Conservation (phyloP, 306 rosid genomes). For the Lathyrus aphaca region DNA sequence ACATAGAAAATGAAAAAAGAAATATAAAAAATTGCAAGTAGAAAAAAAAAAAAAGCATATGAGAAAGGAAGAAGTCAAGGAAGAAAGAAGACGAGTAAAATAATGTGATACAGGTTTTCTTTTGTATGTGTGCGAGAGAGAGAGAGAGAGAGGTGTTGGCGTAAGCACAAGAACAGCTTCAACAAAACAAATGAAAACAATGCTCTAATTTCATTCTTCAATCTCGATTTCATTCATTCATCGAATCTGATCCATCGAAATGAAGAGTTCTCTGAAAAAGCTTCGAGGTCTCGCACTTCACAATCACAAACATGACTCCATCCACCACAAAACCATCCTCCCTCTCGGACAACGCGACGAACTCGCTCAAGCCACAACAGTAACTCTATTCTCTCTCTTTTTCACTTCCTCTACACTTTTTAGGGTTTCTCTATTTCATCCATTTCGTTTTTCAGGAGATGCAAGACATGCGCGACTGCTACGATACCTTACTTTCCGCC, state of each 20-base stretch:
- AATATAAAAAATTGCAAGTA: too few species aligned
- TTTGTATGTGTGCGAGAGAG: too few species aligned
- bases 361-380: constrained; percentile 93
- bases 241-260: neutral
- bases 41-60: too few species aligned
- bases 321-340: constrained; percentile 40
- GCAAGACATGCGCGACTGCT: constrained; percentile 92
- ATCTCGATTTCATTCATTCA: too few species aligned
- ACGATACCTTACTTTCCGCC: constrained; percentile 87
- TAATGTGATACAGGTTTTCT: too few species aligned
- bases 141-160: too few species aligned
- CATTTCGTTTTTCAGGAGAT: constrained; percentile 57
- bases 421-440: constrained; percentile 35
- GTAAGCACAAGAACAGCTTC: too few species aligned
- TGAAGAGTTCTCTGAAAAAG: constrained; percentile 84
- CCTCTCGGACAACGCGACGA: constrained; percentile 74
- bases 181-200: too few species aligned
- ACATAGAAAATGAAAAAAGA: too few species aligned
- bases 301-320: constrained; percentile 51
- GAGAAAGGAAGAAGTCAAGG: too few species aligned
- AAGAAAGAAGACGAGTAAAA: too few species aligned
- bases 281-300: constrained; percentile 78
- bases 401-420: neutral
- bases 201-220: too few species aligned
- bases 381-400: neutral